Conservation (phyloP, 2,329 filamentous ascomycete genomes). For the Arthroderma sp. region DNA sequence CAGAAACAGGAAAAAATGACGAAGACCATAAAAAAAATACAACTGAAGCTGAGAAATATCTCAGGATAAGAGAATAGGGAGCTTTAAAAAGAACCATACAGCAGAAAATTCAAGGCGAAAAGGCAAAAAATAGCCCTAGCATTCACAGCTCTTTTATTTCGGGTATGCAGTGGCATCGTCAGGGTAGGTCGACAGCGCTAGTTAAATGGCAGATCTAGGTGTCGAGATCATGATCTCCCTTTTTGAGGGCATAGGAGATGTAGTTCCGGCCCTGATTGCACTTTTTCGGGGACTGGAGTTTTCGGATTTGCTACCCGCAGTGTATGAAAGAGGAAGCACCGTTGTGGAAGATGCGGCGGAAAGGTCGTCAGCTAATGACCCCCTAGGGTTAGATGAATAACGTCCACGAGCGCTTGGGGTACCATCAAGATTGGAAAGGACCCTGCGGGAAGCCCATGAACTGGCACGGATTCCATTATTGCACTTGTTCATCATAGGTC, state of each 20-base stretch:
- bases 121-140: too few species aligned
- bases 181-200: too few species aligned
- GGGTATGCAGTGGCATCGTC: too few species aligned
- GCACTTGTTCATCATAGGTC: slow-evolving; percentile 26
- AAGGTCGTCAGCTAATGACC: slow-evolving; percentile 20
- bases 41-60: too few species aligned
- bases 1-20: too few species aligned
- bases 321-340: slow-evolving; percentile 19
- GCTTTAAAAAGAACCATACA: too few species aligned
- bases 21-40: too few species aligned
- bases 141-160: too few species aligned
- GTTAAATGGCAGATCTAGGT: slow-evolving; percentile 21
- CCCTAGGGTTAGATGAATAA: slow-evolving; percentile 15
- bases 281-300: slow-evolving; percentile 29
- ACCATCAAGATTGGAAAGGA: slow-evolving; percentile 26
- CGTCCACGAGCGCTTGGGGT: slow-evolving; percentile 24
- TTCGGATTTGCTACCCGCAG: slow-evolving; percentile 20
- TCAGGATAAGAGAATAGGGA: too few species aligned
- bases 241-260: slow-evolving; percentile 26
- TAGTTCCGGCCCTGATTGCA: slow-evolving; percentile 19
- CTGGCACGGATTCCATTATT: slow-evolving; percentile 21
- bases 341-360: slow-evolving; percentile 26
- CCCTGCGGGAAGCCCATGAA: slow-evolving; percentile 26
- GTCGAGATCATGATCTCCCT: slow-evolving; percentile 26
- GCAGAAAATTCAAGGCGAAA: too few species aligned